A percentile compares a stretch with the other conserved stretches of the same genome.
phyloP scores from a whole-genome alignment of 805 yeast genomes.

The Sugiyamaella chiloensis region DNA sequence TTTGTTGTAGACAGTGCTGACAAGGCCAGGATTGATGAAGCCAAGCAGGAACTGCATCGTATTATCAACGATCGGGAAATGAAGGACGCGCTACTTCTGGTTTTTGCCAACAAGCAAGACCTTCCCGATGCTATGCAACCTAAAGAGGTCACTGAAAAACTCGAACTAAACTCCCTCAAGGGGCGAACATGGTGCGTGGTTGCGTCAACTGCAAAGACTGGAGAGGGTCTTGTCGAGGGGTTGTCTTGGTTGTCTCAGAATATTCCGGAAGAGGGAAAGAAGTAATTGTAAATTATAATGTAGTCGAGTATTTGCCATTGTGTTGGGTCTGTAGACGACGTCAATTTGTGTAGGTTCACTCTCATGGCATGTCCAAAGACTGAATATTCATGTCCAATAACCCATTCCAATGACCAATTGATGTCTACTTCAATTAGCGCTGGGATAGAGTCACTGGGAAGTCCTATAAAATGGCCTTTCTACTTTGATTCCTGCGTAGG shows the following conservation, averaged over 20 bases:
- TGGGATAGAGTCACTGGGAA: not conserved
- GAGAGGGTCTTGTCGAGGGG: slow-evolving; percentile 86
- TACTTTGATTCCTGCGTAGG: slow-evolving; percentile 28
- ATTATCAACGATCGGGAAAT: slow-evolving; percentile 82
- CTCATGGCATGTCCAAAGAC: no score
- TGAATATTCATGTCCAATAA: not conserved
- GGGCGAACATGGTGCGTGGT: slow-evolving; percentile 87
- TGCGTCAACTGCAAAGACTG: slow-evolving; percentile 85
- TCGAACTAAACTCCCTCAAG: slow-evolving; percentile 59
- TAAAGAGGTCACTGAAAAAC: slow-evolving; percentile 69
- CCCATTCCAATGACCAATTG: no score
- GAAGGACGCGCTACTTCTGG: slow-evolving; percentile 72
- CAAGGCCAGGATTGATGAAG: slow-evolving; percentile 65
- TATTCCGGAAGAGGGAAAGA: slow-evolving; percentile 35
- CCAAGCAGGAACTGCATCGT: slow-evolving; percentile 71
- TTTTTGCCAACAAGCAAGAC: slow-evolving; percentile 89
- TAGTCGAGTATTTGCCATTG: no score
- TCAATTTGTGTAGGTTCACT: no score
- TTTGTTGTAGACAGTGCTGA: slow-evolving; percentile 88
- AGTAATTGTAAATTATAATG: not conserved
- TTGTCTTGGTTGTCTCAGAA: slow-evolving; percentile 80
- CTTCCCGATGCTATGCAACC: slow-evolving; percentile 69
- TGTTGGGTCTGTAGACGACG: no score
- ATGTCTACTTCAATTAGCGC: no score
- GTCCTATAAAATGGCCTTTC: slow-evolving; percentile 10